These are phyloP conservation scores for Pouteria glomerata DNA, from an alignment of 148 eudicot genomes.

Conservation along the genomic window DNA sequence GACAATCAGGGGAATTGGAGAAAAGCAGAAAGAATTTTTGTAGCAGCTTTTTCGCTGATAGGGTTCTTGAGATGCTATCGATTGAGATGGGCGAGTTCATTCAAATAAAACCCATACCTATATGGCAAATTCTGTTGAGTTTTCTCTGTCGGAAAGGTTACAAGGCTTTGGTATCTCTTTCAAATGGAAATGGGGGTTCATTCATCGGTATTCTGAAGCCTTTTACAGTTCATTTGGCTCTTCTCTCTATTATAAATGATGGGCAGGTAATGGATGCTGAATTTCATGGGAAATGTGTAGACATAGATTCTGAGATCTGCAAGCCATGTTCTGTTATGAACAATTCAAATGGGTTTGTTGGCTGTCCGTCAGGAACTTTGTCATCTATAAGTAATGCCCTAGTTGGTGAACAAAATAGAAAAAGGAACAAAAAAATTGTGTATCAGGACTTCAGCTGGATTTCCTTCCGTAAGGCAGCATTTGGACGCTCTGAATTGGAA, in stretches of 20 bases:
- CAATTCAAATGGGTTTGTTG: constrained; percentile 15
- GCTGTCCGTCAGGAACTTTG: constrained; percentile 23
- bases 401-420: constrained; percentile 37
- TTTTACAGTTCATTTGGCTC: constrained; percentile 56
- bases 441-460: constrained; percentile 63
- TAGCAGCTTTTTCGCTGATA: constrained; percentile 45
- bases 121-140: constrained; percentile 76
- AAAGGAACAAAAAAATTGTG: constrained; percentile 39
- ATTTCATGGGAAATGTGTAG: constrained; percentile 14
- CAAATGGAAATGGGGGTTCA: constrained; percentile 41
- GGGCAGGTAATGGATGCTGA: constrained; percentile 15
- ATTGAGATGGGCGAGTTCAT: constrained; percentile 29
- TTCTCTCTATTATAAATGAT: constrained; percentile 34
- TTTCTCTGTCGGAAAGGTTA: constrained; percentile 58
- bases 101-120: constrained; percentile 35
- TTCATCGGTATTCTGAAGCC: constrained; percentile 61
- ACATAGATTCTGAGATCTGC: constrained; percentile 9
- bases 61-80: constrained; percentile 55
- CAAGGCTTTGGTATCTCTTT: constrained; percentile 51
- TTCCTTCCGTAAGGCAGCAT: constrained; percentile 62
- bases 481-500: constrained; percentile 42
- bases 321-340: constrained; percentile 16
- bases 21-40: constrained; percentile 30
- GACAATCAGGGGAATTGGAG: constrained; percentile 22
- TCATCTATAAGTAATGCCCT: constrained; percentile 19